A percentile compares a stretch with the other conserved stretches of the same genome.
Conservation (phyloP, 108 stramenopile species). For the Pseudonitzschia delicatissima region DNA sequence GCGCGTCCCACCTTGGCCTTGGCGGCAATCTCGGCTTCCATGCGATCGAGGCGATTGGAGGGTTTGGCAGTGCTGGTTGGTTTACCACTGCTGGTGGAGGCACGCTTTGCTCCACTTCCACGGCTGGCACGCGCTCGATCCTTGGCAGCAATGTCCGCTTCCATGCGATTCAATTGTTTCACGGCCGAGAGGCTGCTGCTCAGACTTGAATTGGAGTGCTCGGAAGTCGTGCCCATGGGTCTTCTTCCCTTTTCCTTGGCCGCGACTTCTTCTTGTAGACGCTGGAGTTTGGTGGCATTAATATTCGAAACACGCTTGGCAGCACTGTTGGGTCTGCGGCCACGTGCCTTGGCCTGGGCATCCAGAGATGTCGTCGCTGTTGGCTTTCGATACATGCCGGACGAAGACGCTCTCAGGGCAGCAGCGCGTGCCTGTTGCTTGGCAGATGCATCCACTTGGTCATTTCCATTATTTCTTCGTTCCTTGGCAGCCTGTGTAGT, state of each 20-base stretch:
- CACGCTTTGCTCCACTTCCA: not conserved
- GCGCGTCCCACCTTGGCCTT: slow-evolving; percentile 15
- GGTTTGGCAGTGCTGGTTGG: not conserved
- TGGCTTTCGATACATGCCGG: too few species aligned
- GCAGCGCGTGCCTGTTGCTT: too few species aligned
- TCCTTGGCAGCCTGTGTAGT: too few species aligned
- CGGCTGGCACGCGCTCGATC: slow-evolving; percentile 2
- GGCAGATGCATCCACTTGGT: too few species aligned
- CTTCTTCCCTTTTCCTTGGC: not conserved
- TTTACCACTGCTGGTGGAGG: not conserved
- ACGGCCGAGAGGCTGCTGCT: not conserved
- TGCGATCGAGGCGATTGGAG: not conserved
- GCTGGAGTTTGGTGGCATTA: not conserved
- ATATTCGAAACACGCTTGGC: not conserved
- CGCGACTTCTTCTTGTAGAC: slow-evolving; percentile 5
- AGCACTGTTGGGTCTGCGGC: not conserved
- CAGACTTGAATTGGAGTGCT: not conserved
- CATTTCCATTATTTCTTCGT: too few species aligned
- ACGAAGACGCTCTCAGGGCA: too few species aligned
- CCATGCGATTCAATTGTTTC: slow-evolving; percentile 15
- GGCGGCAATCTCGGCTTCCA: slow-evolving; percentile 19
- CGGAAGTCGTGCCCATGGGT: not conserved
- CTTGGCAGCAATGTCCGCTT: slow-evolving; percentile 26
- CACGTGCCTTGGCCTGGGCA: too few species aligned
- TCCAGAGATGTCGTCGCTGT: too few species aligned